A percentile compares a stretch with the other conserved stretches of the same genome.
Conservation (phyloP, 225 moss, liverwort and hornwort species). For the Anthoceros angustus region DNA sequence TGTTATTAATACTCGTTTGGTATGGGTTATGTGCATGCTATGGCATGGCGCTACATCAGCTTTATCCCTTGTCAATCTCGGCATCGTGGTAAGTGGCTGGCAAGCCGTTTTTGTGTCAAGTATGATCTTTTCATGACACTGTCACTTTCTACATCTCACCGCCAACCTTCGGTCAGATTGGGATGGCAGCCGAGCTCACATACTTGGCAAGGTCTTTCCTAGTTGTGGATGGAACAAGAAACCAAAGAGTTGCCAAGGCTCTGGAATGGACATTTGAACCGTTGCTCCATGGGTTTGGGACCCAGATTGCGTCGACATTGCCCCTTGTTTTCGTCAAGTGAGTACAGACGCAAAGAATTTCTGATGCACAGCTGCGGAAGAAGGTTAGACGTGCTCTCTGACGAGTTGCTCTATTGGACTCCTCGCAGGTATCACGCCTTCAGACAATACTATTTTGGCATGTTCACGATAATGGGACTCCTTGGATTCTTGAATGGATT, state of each 20-base stretch:
- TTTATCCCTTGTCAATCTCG: slow-evolving; percentile 83
- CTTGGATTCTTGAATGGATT: slow-evolving; percentile 87
- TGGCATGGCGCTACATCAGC: slow-evolving; percentile 24
- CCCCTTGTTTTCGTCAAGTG: slow-evolving; percentile 90
- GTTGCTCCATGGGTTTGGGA: slow-evolving; percentile 87
- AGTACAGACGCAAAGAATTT: neutral
- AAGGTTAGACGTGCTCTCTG: neutral
- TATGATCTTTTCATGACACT: neutral
- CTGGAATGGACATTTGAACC: slow-evolving; percentile 95
- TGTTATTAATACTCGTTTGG: neutral
- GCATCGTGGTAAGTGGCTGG: slow-evolving; percentile 61
- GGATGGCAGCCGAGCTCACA: slow-evolving; percentile 88
- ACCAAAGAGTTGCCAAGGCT: slow-evolving; percentile 65
- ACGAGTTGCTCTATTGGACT: neutral
- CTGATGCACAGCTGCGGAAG: neutral
- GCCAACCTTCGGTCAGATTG: slow-evolving; percentile 31
- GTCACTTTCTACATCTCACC: neutral
- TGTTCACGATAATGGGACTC: slow-evolving; percentile 92
- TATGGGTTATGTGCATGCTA: neutral
- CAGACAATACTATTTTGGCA: slow-evolving; percentile 88
- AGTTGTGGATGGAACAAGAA: slow-evolving; percentile 81
- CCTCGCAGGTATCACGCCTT: slow-evolving; percentile 66
- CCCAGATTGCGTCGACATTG: slow-evolving; percentile 74
- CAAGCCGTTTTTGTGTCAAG: neutral
- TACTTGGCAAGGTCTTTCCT: slow-evolving; percentile 92